Conservation (phyloP, 192 early-diverging fungal species). For the Linnemannia elongata region DNA sequence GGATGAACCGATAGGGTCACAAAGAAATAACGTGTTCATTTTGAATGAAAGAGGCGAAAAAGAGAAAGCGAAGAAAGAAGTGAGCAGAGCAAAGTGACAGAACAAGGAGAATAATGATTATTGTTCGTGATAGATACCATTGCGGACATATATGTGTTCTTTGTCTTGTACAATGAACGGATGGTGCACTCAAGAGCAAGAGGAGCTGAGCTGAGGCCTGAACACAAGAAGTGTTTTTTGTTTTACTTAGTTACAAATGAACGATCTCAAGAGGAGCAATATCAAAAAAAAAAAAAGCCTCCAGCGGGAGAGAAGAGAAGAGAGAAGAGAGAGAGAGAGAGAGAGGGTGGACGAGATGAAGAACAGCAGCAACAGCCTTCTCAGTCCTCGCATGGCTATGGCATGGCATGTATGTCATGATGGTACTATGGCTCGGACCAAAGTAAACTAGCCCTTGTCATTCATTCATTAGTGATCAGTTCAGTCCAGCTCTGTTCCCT, state of each 20-base stretch:
- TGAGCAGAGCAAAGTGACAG: background rate
- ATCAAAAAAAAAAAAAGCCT: background rate
- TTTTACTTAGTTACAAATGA: background rate
- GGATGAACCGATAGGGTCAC: background rate
- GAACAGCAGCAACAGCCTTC: background rate
- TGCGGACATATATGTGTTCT: background rate
- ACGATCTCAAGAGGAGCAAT: background rate
- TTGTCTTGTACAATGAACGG: no score
- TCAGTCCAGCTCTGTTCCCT: no score
- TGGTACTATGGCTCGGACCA: constrained; percentile 1
- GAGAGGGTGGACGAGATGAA: no score
- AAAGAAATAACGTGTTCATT: background rate
- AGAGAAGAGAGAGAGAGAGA: background rate
- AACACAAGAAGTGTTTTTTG: background rate
- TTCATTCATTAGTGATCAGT: background rate
- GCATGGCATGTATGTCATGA: no score
- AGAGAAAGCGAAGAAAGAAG: background rate
- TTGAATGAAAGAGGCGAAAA: background rate
- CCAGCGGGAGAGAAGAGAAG: background rate
- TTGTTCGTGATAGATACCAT: background rate
- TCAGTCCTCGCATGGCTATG: background rate
- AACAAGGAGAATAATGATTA: background rate
- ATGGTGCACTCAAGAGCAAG: background rate
- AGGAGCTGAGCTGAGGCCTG: background rate
- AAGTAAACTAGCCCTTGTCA: background rate